These are phyloP conservation scores for Annulohypoxylon truncatum DNA, from an alignment of 2,329 filamentous ascomycete genomes.

Conservation along the genomic window DNA sequence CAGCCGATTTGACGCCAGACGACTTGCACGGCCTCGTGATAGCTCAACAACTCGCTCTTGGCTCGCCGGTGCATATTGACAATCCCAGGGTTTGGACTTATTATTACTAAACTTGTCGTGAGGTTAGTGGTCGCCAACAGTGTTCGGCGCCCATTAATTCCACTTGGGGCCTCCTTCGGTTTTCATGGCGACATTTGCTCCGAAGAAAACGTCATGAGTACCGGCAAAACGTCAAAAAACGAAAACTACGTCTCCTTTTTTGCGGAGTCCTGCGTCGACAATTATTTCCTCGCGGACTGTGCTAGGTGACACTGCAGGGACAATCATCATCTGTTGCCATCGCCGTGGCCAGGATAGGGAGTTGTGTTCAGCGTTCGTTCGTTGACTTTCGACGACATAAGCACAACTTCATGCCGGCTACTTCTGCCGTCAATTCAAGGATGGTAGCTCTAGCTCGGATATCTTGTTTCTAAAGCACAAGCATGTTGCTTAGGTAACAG, in stretches of 20 bases:
- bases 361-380: slow-evolving; percentile 36
- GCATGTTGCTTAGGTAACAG: slow-evolving; percentile 5
- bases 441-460: slow-evolving; percentile 12
- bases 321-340: slow-evolving; percentile 35
- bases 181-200: slow-evolving; percentile 41
- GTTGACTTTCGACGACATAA: slow-evolving; percentile 16
- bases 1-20: slow-evolving; percentile 48
- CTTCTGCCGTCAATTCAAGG: slow-evolving; percentile 36
- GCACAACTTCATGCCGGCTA: slow-evolving; percentile 26
- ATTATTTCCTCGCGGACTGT: slow-evolving; percentile 12
- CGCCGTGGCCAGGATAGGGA: slow-evolving; percentile 36
- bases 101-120: slow-evolving; percentile 42
- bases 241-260: slow-evolving; percentile 33
- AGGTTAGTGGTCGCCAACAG: slow-evolving; percentile 30
- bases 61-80: slow-evolving; percentile 34
- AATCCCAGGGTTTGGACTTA: slow-evolving; percentile 38
- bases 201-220: slow-evolving; percentile 41
- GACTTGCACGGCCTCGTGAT: slow-evolving; percentile 46
- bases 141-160: slow-evolving; percentile 10
- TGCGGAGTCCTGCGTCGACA: slow-evolving; percentile 36
- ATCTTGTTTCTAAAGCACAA: slow-evolving; percentile 4
- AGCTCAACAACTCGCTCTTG: slow-evolving; percentile 34
- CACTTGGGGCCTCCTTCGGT: slow-evolving; percentile 23
- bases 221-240: slow-evolving; percentile 31
- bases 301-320: slow-evolving; percentile 41